Conservation (phyloP, 2,329 filamentous ascomycete species). For the Paecilomyces dactylethromorphus region DNA sequence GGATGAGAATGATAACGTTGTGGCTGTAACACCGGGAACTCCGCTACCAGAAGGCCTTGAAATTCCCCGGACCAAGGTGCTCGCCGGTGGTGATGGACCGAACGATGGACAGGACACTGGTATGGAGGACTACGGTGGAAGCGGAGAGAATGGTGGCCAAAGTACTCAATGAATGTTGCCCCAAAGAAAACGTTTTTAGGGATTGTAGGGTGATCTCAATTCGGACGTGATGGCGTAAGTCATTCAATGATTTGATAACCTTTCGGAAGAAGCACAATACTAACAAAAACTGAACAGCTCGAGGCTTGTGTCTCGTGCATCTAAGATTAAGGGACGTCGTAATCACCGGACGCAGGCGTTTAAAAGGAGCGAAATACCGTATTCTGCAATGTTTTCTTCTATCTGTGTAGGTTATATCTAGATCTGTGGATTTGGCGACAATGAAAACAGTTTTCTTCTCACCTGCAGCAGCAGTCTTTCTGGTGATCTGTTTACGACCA, state of each 20-base stretch:
- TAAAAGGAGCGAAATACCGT: neutral
- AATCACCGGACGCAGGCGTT: neutral
- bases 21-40: conserved; percentile 73
- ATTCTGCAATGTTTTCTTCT: neutral
- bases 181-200: neutral
- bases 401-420: conserved; percentile 1
- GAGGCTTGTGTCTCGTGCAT: neutral
- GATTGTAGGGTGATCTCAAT: neutral
- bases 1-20: conserved; percentile 83
- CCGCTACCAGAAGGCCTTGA: conserved; percentile 49
- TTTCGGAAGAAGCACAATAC: neutral
- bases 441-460: neutral
- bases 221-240: neutral
- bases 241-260: neutral
- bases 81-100: conserved; percentile 47
- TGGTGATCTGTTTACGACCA: neutral
- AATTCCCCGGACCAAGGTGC: conserved; percentile 58
- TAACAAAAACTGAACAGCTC: neutral
- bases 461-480: neutral
- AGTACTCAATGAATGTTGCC: conserved; percentile 7
- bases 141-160: conserved; percentile 16
- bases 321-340: neutral
- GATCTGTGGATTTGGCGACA: conserved; percentile 6
- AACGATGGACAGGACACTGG: conserved; percentile 25
- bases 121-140: conserved; percentile 24